Base-by-base conservation (phyloP, 148 eudicot species). In the Spergularia marina region DNA sequence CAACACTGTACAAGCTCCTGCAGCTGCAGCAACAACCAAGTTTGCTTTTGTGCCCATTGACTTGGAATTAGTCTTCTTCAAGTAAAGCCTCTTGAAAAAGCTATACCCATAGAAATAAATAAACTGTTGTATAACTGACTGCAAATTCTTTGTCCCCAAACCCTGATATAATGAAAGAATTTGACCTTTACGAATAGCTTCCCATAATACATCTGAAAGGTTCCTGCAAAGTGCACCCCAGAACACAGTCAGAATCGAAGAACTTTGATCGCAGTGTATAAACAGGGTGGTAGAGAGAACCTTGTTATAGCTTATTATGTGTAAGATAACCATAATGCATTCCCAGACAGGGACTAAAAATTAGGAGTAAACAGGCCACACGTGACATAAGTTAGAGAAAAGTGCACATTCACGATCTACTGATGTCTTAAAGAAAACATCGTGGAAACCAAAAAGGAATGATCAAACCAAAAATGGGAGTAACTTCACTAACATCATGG, bases 81-180 rank as follows among this genome's bases (percentile, higher is more conserved):
- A 72, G 88, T 94, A 94, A 52, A 94, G 87, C 84, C 86, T 86
- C 89, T 92, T 94, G 52, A 91, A 86, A 82, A 91, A 90, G 87
- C 93, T 91, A 78, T 94, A 94, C 62, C 91, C 98, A 78, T 94
- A 94, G 83, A 94, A 94, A 85, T 94, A 94, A 41, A 91, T 73
- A 76, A 94, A 94, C 70, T 84, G 87, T 16, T 89, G 91, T 65
- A 91, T 77, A 65, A 94, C 90, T 47, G 98, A 87, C 71, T 91
- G 98, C 74, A 94, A 74, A 77, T 94, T 94, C 89, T 94, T 94
- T 75, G 97, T 90, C 51, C 91, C 97, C 30, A 94, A 85, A 53
- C 98, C 98, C 82, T 94, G 98, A 84, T 90, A 94, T 76, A 94
- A 79, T 8, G 98, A 90, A 30, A 90, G 86, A 82, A 91, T 81